Base-by-base conservation (phyloP, 2,329 filamentous ascomycete species). In the Trichoderma polysporum region DNA sequence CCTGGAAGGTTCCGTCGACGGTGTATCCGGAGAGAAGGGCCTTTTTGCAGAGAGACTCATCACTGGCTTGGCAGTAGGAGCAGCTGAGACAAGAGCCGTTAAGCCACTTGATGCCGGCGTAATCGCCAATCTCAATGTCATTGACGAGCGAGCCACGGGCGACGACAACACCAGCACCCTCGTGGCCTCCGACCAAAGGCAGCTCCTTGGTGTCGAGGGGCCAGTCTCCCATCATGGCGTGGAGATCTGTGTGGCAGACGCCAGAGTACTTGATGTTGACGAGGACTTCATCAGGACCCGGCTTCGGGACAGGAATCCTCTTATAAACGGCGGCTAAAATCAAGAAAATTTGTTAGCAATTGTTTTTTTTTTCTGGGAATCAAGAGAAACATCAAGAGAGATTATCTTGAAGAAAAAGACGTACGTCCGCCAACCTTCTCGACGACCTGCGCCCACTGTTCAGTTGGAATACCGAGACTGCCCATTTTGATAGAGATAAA, bases 91-190 rank as follows among this genome's bases (percentile, higher is more conserved):
- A 97, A 54, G 91, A 90, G 70, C 92, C 91, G 80, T 97, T 95
- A 75, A 97, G 84, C 93, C 93, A 97, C 84, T 93, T 97, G 79
- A 98, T 87, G 76, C 94, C 94, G 69, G 89, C 94, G 74, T 93
- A 83, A 75, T 97, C 93, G 73, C 94, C 94, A 73, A 97, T 84
- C 77, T 93, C 82, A 69, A 97, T 81, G 73, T 95, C 92, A 3
- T 85, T 81, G 70, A 95, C 93, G 39, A 96, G 86, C 19, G 90
- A 83, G 73, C 94, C 94, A 70, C 86, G 86, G 60, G 91, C 89
- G 37, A 97, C 93, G 41, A 97, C 91, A 59, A 94, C 80, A 76
- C 94, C 93, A 31, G 92, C 93, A 74, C 93, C 87, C 76, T 90
- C 87, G 79, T 90, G 90, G 56, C 93, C 93, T 76, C 94, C 94